Evolutionary conservation across 169 alveolate genomes (phyloP), one percentile per base, ranked within the genome.

Genomic region (Cryptosporidium sp.): DNA sequence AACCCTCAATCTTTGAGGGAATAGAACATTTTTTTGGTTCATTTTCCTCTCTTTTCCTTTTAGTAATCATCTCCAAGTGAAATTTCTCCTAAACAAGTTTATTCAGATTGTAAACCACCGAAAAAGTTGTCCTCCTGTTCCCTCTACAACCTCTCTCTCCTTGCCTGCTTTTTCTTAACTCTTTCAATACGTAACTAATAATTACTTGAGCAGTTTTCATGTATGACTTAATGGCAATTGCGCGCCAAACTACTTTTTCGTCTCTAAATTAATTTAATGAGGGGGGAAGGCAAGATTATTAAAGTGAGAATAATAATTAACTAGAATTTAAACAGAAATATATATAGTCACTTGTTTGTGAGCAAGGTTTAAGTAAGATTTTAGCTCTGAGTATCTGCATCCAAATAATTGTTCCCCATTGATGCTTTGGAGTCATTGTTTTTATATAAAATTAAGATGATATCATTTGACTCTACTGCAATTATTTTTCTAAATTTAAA

Each of bases 11-110:
- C 55, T 80, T 65, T 65, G 33, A 31, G 14, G 70, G 29, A 43
- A 16, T 29, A 23, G 84, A 70, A 21, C 43, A 2, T 39, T 41
- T 70, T 29, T 70, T 70, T 39, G 21, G 21, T n/a, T 43, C 43
- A 70, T 37, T 45, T n/a, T 52, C 58, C 31, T 73, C 70, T 33
- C 86, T 73, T 59, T 59, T 73, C 55, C 86, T 73, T 43, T 73
- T 73, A 33, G 50, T 50, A n/a, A 35, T 52, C 86, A 73, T 73
- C 31, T 73, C 71, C 16, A 55, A 26, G 26, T 9, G 31, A 26
- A 65, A 35, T 29, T 29, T 35, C 43, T 45, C 71, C 51, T 10
- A 31, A 10, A 12, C 31, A 65, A 65, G 50, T 33, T 29, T n/a
- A 41, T 33, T 33, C 33, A 8, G 5, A 55, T 12, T 23, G 14